phyloP scores from a whole-genome alignment of 2,329 filamentous ascomycete species.

The Fusarium acutatum region DNA sequence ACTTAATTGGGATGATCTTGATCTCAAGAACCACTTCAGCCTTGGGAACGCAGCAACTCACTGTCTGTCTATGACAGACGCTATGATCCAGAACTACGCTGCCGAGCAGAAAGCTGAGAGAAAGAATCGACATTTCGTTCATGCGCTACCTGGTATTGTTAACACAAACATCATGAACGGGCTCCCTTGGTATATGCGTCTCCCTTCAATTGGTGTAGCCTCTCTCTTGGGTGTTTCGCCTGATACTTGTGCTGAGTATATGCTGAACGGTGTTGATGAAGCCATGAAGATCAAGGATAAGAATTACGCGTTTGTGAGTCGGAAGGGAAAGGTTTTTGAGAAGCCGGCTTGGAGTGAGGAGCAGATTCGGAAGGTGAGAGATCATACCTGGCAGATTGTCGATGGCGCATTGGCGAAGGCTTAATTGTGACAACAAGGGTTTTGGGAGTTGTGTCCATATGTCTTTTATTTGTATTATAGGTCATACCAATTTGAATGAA shows the following conservation, averaged over 20 bases:
- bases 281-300: constrained; percentile 22
- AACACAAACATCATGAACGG: constrained; percentile 42
- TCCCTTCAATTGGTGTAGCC: constrained; percentile 3
- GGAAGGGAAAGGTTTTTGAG: constrained; percentile 40
- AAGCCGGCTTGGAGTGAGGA: constrained; percentile 43
- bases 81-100: constrained; percentile 48
- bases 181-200: constrained; percentile 46
- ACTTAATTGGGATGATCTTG: constrained; percentile 52
- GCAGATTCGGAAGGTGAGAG: constrained; percentile 39
- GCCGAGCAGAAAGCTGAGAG: constrained; percentile 29
- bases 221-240: constrained; percentile 37
- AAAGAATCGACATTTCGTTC: constrained; percentile 46
- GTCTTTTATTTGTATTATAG: background rate
- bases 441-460: background rate
- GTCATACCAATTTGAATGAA: background rate
- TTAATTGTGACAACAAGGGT: background rate
- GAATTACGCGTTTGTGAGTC: constrained; percentile 43
- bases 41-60: constrained; percentile 48
- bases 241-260: constrained; percentile 41
- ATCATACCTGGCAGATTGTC: constrained; percentile 45
- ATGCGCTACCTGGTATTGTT: constrained; percentile 52
- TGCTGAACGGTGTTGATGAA: constrained; percentile 38
- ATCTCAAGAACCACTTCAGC: constrained; percentile 47
- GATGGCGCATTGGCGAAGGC: constrained; percentile 31
- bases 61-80: constrained; percentile 51